Percentiles rank a stretch among this genome's conserved stretches.
phyloP scores from a whole-genome alignment of 768 basidiomycete genomes.

The Lentinula edodes region DNA sequence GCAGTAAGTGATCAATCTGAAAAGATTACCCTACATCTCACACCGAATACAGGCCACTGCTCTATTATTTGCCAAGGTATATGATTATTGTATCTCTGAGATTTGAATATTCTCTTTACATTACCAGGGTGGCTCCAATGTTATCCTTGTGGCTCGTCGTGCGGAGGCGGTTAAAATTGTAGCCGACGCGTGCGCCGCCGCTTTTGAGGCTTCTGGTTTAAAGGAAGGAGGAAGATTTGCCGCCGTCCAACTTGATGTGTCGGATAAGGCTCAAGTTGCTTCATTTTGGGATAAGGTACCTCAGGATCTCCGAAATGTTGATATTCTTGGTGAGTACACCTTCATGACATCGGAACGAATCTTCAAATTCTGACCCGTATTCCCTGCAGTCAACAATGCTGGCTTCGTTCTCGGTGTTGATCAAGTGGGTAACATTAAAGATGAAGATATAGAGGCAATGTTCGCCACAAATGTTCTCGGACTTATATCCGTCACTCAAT shows the following conservation, averaged over 20 bases:
- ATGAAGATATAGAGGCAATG: slow-evolving; percentile 79
- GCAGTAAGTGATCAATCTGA: slow-evolving; percentile 46
- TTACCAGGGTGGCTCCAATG: slow-evolving; percentile 74
- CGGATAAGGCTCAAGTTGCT: slow-evolving; percentile 68
- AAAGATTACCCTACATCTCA: not conserved
- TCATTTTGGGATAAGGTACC: slow-evolving; percentile 70
- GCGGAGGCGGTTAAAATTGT: slow-evolving; percentile 68
- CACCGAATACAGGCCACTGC: slow-evolving; percentile 63
- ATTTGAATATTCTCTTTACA: not conserved
- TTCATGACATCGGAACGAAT: not conserved
- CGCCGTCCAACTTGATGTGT: slow-evolving; percentile 71
- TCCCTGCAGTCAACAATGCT: slow-evolving; percentile 52
- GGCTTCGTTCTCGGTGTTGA: slow-evolving; percentile 90
- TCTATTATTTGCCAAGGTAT: slow-evolving; percentile 81
- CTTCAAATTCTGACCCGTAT: not conserved
- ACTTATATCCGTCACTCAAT: slow-evolving; percentile 77
- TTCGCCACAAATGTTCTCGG: slow-evolving; percentile 80
- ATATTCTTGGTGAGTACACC: slow-evolving; percentile 66
- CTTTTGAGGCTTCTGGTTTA: slow-evolving; percentile 68
- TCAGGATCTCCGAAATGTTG: slow-evolving; percentile 61
- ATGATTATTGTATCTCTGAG: not conserved
- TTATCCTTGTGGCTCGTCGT: slow-evolving; percentile 81
- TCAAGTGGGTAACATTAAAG: slow-evolving; percentile 74
- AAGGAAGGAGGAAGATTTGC: slow-evolving; percentile 76
- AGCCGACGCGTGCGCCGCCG: slow-evolving; percentile 56